These are phyloP conservation scores for Flaveria sonorensis DNA, from an alignment of 129 eudicot species.

Conservation along the genomic window DNA sequence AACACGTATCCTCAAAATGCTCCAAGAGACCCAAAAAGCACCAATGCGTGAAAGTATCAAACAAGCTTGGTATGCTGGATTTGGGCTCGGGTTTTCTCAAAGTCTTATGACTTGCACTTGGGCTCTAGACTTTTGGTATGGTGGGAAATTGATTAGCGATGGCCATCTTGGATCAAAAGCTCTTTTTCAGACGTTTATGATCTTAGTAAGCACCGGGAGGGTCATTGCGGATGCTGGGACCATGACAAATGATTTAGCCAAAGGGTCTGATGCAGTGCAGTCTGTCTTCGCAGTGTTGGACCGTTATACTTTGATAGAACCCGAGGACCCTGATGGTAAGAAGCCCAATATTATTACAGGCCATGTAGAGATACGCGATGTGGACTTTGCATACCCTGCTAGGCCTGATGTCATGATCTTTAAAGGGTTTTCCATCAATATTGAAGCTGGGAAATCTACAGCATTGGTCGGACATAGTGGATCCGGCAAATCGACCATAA, in stretches of 20 bases:
- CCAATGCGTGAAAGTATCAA: constrained; percentile 72
- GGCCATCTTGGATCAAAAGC: constrained; percentile 68
- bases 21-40: constrained; percentile 64
- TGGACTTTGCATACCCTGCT: constrained; percentile 82
- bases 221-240: constrained; percentile 94
- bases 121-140: constrained; percentile 94
- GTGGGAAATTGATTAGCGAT: constrained; percentile 62
- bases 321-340: constrained; percentile 66
- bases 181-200: constrained; percentile 76
- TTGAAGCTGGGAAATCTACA: constrained; percentile 84
- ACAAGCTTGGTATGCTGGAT: constrained; percentile 91
- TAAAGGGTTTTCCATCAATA: constrained; percentile 57
- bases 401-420: constrained; percentile 68
- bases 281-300: constrained; percentile 83
- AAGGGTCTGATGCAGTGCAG: constrained; percentile 70
- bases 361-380: constrained; percentile 58
- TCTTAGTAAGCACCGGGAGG: constrained; percentile 79
- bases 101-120: constrained; percentile 62
- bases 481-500: constrained; percentile 88
- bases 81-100: constrained; percentile 80
- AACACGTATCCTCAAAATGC: constrained; percentile 75
- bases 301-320: constrained; percentile 68
- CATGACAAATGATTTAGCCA: constrained; percentile 89
- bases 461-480: constrained; percentile 95
- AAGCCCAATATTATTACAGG: constrained; percentile 61